phyloP scores from a whole-genome alignment of 139 green algal species.

The Picochlorum sp. region DNA sequence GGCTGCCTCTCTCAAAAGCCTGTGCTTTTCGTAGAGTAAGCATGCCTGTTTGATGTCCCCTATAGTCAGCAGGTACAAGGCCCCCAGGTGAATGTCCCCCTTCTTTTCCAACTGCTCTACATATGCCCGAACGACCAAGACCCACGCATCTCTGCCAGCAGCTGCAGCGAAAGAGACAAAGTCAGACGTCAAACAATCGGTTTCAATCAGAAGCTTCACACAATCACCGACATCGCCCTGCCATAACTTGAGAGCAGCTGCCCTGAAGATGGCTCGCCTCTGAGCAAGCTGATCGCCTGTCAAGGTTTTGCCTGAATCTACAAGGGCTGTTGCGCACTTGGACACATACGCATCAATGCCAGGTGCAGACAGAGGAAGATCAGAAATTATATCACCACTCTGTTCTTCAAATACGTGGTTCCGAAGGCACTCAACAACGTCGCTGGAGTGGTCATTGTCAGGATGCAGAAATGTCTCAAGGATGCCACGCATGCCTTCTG shows the following conservation, averaged over 20 bases:
- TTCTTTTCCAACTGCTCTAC: constrained; percentile 21
- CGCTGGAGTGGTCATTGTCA: too few species aligned
- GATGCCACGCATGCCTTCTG: too few species aligned
- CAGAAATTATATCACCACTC: too few species aligned
- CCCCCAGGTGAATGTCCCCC: constrained; percentile 11
- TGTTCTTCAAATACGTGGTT: too few species aligned
- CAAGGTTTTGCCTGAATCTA: too few species aligned
- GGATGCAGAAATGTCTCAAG: too few species aligned
- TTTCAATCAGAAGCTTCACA: constrained; percentile 14
- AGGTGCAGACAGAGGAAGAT: too few species aligned
- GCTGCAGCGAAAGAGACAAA: constrained; percentile 32
- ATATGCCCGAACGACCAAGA: constrained; percentile 11
- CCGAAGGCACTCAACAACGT: too few species aligned
- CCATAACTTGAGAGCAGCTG: constrained; percentile 19
- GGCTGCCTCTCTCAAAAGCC: constrained; percentile 21
- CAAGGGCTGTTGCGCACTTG: too few species aligned
- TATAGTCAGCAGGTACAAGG: constrained; percentile 20
- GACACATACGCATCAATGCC: too few species aligned
- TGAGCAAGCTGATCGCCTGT: not conserved
- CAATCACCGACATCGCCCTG: constrained; percentile 21
- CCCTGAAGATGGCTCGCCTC: not conserved
- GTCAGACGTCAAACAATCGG: constrained; percentile 25
- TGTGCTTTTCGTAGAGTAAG: constrained; percentile 12
- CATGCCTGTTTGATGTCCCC: constrained; percentile 16
- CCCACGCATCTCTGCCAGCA: constrained; percentile 21